Evolutionary conservation across 441 rosid species (phyloP).

Genomic region (Populus tomentosa): DNA sequence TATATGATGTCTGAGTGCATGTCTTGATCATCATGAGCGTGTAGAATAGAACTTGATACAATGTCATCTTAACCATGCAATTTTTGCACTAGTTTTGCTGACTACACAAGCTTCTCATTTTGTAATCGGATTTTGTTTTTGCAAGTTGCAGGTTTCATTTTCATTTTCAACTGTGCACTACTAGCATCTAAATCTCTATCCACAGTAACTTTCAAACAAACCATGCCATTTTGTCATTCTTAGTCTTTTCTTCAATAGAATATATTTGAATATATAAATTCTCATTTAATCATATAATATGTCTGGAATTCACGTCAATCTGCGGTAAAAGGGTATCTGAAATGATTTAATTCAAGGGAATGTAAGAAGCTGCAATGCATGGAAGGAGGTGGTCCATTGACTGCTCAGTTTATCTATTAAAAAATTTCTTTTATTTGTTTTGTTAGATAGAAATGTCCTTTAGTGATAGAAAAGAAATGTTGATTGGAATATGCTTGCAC

Average conservation of each 20-base stretch:
- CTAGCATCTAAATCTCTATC: background rate
- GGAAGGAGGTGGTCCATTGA: background rate
- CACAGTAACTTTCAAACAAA: background rate
- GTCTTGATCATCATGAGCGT: background rate
- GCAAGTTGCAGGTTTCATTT: background rate
- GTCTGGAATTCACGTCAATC: background rate
- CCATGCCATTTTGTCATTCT: background rate
- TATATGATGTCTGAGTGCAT: background rate
- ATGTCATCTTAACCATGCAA: background rate
- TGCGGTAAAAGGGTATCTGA: background rate
- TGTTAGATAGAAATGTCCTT: background rate
- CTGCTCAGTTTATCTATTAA: background rate
- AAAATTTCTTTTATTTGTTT: too few species aligned
- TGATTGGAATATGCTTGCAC: background rate
- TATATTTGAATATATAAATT: background rate
- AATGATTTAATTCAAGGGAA: conserved; percentile 1
- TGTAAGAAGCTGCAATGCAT: background rate
- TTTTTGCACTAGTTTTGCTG: background rate
- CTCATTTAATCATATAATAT: background rate
- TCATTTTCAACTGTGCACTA: background rate
- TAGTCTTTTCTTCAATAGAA: background rate
- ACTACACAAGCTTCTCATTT: background rate
- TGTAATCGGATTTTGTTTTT: background rate
- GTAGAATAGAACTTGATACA: background rate
- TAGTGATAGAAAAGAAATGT: background rate